These are phyloP conservation scores for Elsinoe necatrix DNA, from an alignment of 2,329 filamentous ascomycete species.

Conservation along the genomic window DNA sequence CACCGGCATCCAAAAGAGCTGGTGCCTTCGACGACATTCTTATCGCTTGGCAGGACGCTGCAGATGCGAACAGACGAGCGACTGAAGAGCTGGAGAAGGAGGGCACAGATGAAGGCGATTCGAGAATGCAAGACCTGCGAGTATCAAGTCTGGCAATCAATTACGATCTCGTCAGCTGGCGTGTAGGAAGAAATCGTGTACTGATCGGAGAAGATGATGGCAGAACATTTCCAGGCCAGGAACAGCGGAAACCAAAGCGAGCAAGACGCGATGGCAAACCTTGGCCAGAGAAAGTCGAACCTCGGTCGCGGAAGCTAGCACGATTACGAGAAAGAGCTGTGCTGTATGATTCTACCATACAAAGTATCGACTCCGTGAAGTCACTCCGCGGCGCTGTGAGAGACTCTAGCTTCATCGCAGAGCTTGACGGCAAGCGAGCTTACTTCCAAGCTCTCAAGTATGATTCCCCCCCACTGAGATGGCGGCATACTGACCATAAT, in stretches of 20 bases:
- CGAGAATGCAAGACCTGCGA: conserved; percentile 83
- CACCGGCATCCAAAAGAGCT: conserved; percentile 55
- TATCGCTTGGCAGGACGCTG: conserved; percentile 82
- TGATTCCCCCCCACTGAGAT: conserved; percentile 23
- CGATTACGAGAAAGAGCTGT: conserved; percentile 79
- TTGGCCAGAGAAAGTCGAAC: conserved; percentile 49
- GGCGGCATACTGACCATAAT: conserved; percentile 9
- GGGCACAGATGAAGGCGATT: conserved; percentile 72
- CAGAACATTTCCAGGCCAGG: conserved; percentile 46
- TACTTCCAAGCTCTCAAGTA: conserved; percentile 90
- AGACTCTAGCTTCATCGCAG: conserved; percentile 64
- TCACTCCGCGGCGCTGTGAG: conserved; percentile 84
- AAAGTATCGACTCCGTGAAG: conserved; percentile 83
- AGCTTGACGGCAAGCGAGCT: conserved; percentile 66
- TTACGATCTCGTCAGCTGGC: conserved; percentile 89
- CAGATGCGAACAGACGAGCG: conserved; percentile 84
- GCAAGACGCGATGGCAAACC: conserved; percentile 43
- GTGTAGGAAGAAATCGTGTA: conserved; percentile 85
- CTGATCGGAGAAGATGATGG: conserved; percentile 79
- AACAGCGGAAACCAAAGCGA: conserved; percentile 47
- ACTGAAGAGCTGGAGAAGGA: conserved; percentile 85
- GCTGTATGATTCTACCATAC: conserved; percentile 81
- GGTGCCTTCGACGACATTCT: conserved; percentile 87
- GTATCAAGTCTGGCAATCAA: conserved; percentile 89
- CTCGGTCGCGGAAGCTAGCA: conserved; percentile 65